Evolutionary conservation across 768 basidiomycete species (phyloP), one percentile per base, ranked within the genome.

Genomic region (Calocera cornea): DNA sequence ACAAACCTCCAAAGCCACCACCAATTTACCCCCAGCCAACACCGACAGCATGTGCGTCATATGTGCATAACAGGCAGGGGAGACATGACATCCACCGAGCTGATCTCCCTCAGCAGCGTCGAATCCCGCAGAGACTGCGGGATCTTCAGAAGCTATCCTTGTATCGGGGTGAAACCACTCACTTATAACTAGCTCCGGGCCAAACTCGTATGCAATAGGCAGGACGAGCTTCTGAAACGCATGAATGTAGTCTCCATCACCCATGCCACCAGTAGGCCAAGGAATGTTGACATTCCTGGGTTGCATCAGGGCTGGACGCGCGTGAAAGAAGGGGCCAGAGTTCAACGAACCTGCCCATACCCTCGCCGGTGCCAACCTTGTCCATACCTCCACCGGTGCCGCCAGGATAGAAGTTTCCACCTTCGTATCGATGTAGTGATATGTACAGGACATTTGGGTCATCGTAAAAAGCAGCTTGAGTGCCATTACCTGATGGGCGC

Each of bases 11-110:
- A 99, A 83, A 1, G 93, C 95, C 34, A 95, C 92, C 12, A 95
- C 91, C 17, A 99, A 72, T 72, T 86, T 89, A 1, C 97, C 97
- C 8, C 85, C 84, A 27, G 95, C 95, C 19, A 99, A 80, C 24
- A 88, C 86, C 41, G 87, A 84, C 10, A 99, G 81, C 92, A 99
- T 95, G 73, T 97, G 90, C 5, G 97, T 97, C 95, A 99, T 98
- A 72, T 98, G 97, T 0, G 93, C 93, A 75, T 93, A 99, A 2
- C 95, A 97, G 19, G 86, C 83, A 0, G 97, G 97, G 2, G 90
- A 83, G 68, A 99, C 95, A 71, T 86, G 80, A 72, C 95, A 97
- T 77, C 88, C 89, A 38, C 97, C 97, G 2, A 99, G 82, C 40
- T 87, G 85, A 73, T 99, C 97, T 2, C 97, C 97, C 33, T 83